Evolutionary conservation across 495 filamentous ascomycete species (phyloP).

Genomic region (Penicillium soppii): DNA sequence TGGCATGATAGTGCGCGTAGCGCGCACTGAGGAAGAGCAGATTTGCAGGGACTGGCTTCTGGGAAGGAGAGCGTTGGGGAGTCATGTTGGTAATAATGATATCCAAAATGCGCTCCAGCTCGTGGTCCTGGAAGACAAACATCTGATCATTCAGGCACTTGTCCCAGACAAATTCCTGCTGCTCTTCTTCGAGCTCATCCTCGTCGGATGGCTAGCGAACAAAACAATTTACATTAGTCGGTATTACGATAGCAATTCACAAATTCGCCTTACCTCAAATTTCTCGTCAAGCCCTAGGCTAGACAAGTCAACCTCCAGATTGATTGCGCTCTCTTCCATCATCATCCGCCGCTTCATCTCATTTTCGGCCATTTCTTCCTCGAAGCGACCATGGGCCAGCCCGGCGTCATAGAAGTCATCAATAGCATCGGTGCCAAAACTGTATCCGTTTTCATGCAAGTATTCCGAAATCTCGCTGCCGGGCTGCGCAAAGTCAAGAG

Average conservation of each 20-base stretch:
- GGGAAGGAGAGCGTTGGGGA: conserved; percentile 88
- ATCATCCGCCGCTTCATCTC: conserved; percentile 97
- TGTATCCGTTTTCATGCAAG: conserved; percentile 89
- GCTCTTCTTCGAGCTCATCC: conserved; percentile 78
- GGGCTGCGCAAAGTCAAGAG: conserved; percentile 90
- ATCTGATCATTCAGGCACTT: conserved; percentile 96
- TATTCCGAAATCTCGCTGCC: conserved; percentile 97
- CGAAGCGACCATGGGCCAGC: conserved; percentile 89
- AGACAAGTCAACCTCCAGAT: conserved; percentile 94
- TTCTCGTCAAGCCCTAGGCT: conserved; percentile 96
- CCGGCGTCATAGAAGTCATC: conserved; percentile 95
- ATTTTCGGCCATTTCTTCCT: conserved; percentile 96
- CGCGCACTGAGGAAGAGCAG: conserved; percentile 92
- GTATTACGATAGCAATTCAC: conserved; percentile 3
- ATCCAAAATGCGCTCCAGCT: conserved; percentile 84
- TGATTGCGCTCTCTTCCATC: conserved; percentile 99
- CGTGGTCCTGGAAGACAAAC: conserved; percentile 98
- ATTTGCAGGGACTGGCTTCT: conserved; percentile 97
- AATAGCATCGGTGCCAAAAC: conserved; percentile 82
- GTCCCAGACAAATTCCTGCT: conserved; percentile 97
- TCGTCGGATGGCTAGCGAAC: conserved; percentile 62
- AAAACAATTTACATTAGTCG: conserved; percentile 6
- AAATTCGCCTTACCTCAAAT: conserved; percentile 66
- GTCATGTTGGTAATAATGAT: conserved; percentile 99
- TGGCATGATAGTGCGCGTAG: conserved; percentile 97